Percentiles rank a stretch among this genome's conserved stretches.
Conservation (phyloP, 495 filamentous ascomycete species). For the Xylaria cubensis region DNA sequence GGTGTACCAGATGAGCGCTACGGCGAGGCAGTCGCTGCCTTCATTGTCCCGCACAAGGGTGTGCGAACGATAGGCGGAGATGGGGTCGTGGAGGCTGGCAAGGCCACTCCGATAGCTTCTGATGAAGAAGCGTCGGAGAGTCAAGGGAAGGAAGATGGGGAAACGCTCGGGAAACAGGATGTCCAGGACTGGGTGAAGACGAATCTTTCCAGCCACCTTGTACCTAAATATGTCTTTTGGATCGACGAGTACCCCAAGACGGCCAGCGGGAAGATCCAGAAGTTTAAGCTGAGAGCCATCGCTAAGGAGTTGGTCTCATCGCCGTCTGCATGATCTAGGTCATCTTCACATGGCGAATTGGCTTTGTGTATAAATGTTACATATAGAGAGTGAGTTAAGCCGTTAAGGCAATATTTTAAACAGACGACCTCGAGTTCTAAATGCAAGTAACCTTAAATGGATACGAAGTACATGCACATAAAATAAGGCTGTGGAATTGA, state of each 20-base stretch:
- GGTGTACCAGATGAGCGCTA: slow-evolving; percentile 84
- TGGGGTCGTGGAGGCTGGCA: slow-evolving; percentile 22
- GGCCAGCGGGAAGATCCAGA: slow-evolving; percentile 96
- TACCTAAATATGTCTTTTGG: slow-evolving; percentile 92
- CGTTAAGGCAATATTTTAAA: not conserved
- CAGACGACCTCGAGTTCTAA: not conserved
- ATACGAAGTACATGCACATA: not conserved
- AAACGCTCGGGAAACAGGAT: slow-evolving; percentile 57
- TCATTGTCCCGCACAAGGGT: slow-evolving; percentile 65
- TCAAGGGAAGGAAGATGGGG: slow-evolving; percentile 23
- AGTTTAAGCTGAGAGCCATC: slow-evolving; percentile 80
- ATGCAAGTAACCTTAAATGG: not conserved
- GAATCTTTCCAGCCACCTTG: slow-evolving; percentile 76
- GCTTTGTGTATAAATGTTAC: not conserved
- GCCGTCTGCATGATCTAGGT: not conserved
- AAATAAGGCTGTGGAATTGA: not conserved
- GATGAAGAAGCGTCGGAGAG: not conserved
- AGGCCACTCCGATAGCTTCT: not conserved
- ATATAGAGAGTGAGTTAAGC: not conserved
- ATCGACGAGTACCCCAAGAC: slow-evolving; percentile 86
- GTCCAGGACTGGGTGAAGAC: slow-evolving; percentile 75
- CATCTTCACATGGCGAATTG: not conserved
- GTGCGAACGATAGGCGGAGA: slow-evolving; percentile 41
- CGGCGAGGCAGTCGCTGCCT: slow-evolving; percentile 86
- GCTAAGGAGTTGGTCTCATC: slow-evolving; percentile 40